Evolutionary conservation across 805 yeast species (phyloP).

Genomic region (Ogataea ganodermae): DNA sequence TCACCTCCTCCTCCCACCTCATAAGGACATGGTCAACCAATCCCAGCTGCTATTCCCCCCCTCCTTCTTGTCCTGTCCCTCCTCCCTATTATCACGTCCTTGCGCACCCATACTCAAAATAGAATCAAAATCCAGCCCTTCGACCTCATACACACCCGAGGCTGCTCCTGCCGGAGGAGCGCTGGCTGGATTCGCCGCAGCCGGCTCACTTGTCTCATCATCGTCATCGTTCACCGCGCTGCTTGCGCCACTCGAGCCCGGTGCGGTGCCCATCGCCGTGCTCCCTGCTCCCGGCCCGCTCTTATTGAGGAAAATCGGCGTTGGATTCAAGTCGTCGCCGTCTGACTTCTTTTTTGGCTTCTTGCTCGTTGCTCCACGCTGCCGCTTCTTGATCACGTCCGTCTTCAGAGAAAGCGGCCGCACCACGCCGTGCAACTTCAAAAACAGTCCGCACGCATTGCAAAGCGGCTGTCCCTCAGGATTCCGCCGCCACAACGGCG

Average conservation of each 20-base stretch:
- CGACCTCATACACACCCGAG: conserved; percentile 11
- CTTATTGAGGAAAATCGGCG: conserved; percentile 36
- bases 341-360: conserved; percentile 37
- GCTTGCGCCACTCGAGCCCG: neutral
- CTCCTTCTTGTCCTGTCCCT: conserved; percentile 12
- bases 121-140: conserved; percentile 26
- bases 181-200: conserved; percentile 1
- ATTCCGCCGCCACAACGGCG: conserved; percentile 94
- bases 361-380: conserved; percentile 49
- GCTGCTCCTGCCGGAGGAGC: neutral
- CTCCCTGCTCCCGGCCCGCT: conserved; percentile 11
- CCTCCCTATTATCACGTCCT: neutral
- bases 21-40: conserved; percentile 48
- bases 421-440: conserved; percentile 92
- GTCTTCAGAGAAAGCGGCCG: conserved; percentile 79
- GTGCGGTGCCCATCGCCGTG: neutral
- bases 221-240: conserved; percentile 5
- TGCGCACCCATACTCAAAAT: conserved; percentile 17
- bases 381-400: conserved; percentile 90
- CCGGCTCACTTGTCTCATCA: conserved; percentile 10
- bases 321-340: conserved; percentile 54
- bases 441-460: conserved; percentile 93
- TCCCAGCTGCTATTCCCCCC: conserved; percentile 40
- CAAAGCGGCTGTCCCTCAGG: conserved; percentile 92
- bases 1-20: conserved; percentile 1